These are phyloP conservation scores for Stagonosporopsis chrysanthemi DNA, from an alignment of 2,329 filamentous ascomycete genomes.

Conservation along the genomic window DNA sequence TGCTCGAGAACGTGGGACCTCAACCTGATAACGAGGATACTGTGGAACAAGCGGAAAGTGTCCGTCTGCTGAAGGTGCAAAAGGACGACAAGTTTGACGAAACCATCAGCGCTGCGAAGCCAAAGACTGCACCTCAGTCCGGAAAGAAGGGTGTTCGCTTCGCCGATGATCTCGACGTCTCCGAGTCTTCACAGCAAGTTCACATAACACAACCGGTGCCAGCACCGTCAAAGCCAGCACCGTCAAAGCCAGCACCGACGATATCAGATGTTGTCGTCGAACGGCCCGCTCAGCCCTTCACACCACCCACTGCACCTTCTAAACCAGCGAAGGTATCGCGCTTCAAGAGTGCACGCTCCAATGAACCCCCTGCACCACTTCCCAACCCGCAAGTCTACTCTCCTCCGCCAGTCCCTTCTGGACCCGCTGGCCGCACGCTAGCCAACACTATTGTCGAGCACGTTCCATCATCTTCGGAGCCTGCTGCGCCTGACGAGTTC, in stretches of 20 bases:
- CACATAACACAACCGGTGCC: slow-evolving; percentile 20
- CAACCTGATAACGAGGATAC: slow-evolving; percentile 47
- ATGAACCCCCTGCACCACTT: slow-evolving; percentile 23
- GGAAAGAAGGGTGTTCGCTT: slow-evolving; percentile 79
- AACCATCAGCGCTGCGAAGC: slow-evolving; percentile 19
- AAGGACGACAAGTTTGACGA: slow-evolving; percentile 50
- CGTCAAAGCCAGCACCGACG: too few relatives aligned
- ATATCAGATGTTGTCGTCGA: slow-evolving; percentile 49
- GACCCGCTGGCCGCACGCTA: slow-evolving; percentile 60
- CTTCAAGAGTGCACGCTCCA: slow-evolving; percentile 49
- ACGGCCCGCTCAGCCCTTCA: slow-evolving; percentile 28
- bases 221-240: slow-evolving; percentile 13
- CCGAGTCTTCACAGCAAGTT: slow-evolving; percentile 50
- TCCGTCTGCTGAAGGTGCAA: slow-evolving; percentile 61
- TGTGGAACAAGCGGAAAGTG: slow-evolving; percentile 62
- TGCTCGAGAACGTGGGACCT: slow-evolving; percentile 66
- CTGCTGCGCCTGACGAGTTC: slow-evolving; percentile 57
- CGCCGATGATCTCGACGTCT: slow-evolving; percentile 75
- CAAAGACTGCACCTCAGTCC: slow-evolving; percentile 14
- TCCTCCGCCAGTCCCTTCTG: slow-evolving; percentile 45
- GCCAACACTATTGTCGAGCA: slow-evolving; percentile 67
- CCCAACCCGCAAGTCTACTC: slow-evolving; percentile 35
- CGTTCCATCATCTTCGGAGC: slow-evolving; percentile 40
- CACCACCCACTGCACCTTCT: slow-evolving; percentile 21
- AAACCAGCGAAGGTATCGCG: slow-evolving; percentile 50